phyloP scores from a whole-genome alignment of 2,329 filamentous ascomycete species.

The Clarireedia sp. region DNA sequence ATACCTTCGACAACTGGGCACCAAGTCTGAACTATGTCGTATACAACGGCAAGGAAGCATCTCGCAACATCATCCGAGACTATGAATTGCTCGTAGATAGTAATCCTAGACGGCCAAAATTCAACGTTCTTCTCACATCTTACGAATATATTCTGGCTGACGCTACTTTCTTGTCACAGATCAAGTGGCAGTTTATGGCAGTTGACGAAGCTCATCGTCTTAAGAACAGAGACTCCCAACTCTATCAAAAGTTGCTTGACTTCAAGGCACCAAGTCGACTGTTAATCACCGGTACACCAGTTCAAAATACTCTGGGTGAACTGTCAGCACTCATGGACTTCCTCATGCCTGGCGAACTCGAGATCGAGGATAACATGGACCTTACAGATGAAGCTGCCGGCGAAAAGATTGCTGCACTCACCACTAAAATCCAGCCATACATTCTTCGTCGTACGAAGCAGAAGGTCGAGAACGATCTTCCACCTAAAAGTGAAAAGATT shows the following conservation, averaged over 20 bases:
- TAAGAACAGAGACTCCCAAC: conserved; percentile 91
- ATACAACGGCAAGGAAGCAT: conserved; percentile 83
- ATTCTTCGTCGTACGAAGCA: conserved; percentile 95
- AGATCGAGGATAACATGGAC: conserved; percentile 88
- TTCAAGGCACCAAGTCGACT: conserved; percentile 85
- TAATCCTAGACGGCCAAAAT: conserved; percentile 83
- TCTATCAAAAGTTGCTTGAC: conserved; percentile 76
- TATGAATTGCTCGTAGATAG: conserved; percentile 82
- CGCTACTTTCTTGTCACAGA: conserved; percentile 71
- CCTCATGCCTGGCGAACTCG: conserved; percentile 86
- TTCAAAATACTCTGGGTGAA: conserved; percentile 94
- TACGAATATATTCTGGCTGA: conserved; percentile 95
- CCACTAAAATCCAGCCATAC: conserved; percentile 80
- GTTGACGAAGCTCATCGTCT: conserved; percentile 95
- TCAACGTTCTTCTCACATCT: conserved; percentile 94
- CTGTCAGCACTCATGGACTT: conserved; percentile 91
- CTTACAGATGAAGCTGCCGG: conserved; percentile 73
- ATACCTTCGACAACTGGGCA: conserved; percentile 94
- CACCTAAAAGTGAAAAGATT: conserved; percentile 97
- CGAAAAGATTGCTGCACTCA: conserved; percentile 78
- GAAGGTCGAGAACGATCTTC: conserved; percentile 92
- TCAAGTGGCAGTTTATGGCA: conserved; percentile 96
- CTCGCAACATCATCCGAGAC: conserved; percentile 80
- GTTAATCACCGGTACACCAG: conserved; percentile 92
- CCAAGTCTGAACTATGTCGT: conserved; percentile 96